These are phyloP conservation scores for Galeopsis tetrahit DNA, from an alignment of 257 asterid species.

Conservation along the genomic window DNA sequence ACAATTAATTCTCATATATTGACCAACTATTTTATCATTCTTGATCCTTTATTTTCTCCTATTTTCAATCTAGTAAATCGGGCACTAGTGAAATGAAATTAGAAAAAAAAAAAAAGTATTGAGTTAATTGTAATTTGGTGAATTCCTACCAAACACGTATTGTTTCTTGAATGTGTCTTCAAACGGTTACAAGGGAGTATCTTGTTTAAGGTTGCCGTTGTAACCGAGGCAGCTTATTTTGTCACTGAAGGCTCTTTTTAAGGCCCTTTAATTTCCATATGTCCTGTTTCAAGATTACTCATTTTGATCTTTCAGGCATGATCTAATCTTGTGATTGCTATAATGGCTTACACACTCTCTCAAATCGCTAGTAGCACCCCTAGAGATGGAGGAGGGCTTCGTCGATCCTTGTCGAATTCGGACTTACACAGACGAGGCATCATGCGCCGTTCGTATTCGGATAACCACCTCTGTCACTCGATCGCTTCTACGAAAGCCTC, in stretches of 20 bases:
- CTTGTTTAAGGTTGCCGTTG: conserved; percentile 50
- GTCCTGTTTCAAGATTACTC: conserved; percentile 32
- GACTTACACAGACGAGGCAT: conserved; percentile 28
- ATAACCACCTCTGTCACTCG: conserved; percentile 48
- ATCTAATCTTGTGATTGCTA: conserved; percentile 14
- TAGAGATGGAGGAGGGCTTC: conserved; percentile 41
- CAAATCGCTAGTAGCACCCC: conserved; percentile 41
- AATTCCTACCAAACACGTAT: conserved; percentile 23
- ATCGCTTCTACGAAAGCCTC: conserved; percentile 43
- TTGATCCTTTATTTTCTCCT: conserved; percentile 21
- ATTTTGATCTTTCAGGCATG: conserved; percentile 17
- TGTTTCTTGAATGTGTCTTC: conserved; percentile 26
- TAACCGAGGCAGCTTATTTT: conserved; percentile 45
- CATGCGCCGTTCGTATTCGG: conserved; percentile 49
- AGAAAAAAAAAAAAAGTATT: not conserved
- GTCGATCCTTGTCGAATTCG: conserved; percentile 38
- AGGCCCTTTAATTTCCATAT: conserved; percentile 17
- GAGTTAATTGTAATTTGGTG: conserved; percentile 11
- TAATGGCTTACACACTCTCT: conserved; percentile 58
- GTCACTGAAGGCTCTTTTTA: conserved; percentile 41
- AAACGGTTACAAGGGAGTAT: conserved; percentile 41
- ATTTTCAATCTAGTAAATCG: not conserved
- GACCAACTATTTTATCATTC: conserved; percentile 1
- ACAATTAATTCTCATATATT: not conserved
- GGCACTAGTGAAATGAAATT: not conserved